Percentiles rank a stretch among this genome's conserved stretches.
phyloP scores from a whole-genome alignment of 495 filamentous ascomycete genomes.

The Podospora didyma region DNA sequence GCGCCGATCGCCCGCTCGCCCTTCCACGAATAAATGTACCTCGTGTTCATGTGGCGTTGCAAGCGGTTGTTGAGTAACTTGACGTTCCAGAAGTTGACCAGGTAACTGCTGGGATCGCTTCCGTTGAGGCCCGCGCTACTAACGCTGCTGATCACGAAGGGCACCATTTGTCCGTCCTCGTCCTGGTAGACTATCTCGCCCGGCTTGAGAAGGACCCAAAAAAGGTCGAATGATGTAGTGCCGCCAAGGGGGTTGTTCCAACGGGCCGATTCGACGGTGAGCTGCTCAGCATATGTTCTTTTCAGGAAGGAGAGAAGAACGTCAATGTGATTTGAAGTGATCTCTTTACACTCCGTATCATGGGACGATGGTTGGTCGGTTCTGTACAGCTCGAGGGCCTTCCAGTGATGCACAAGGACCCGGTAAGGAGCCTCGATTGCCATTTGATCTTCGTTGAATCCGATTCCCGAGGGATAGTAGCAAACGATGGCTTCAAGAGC shows the following conservation, averaged over 20 bases:
- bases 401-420: constrained; percentile 32
- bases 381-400: constrained; percentile 30
- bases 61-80: constrained; percentile 20
- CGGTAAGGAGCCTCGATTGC: constrained; percentile 31
- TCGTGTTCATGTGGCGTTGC: constrained; percentile 26
- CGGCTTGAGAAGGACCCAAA: constrained; percentile 35
- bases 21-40: constrained; percentile 23
- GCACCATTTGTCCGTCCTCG: constrained; percentile 24
- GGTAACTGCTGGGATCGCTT: constrained; percentile 9
- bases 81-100: constrained; percentile 32
- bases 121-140: background rate
- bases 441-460: constrained; percentile 20
- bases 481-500: constrained; percentile 34
- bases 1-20: constrained; percentile 32
- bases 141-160: constrained; percentile 28
- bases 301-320: constrained; percentile 33
- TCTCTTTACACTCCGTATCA: constrained; percentile 27
- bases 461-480: constrained; percentile 29
- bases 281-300: constrained; percentile 17
- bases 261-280: constrained; percentile 26
- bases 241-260: constrained; percentile 21
- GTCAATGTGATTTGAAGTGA: constrained; percentile 35
- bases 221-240: constrained; percentile 31
- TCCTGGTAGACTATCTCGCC: constrained; percentile 33
- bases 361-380: constrained; percentile 28